Percentiles rank a stretch among this genome's conserved stretches.
phyloP scores from a whole-genome alignment of 1,139 yeast species.

The Yamadazyma trypodendri region DNA sequence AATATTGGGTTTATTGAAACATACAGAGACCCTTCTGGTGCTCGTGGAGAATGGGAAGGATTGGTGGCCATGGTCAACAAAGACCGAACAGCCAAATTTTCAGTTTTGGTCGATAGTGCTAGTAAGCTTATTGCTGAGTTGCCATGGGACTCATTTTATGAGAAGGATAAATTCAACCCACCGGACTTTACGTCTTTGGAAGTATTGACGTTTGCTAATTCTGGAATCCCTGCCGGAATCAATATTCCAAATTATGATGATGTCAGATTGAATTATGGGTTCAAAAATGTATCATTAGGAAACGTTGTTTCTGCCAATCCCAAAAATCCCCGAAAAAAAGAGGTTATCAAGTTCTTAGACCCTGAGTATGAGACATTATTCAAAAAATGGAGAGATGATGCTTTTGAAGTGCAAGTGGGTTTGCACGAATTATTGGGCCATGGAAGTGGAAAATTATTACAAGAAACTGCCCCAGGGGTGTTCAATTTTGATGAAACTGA shows the following conservation, averaged over 20 bases:
- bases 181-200: constrained; percentile 91
- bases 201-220: constrained; percentile 84
- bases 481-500: constrained; percentile 73
- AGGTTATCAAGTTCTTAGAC: constrained; percentile 65
- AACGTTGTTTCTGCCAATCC: constrained; percentile 73
- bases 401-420: constrained; percentile 91
- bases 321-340: constrained; percentile 60
- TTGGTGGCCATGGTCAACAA: constrained; percentile 89
- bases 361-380: constrained; percentile 53
- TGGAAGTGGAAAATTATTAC: constrained; percentile 81
- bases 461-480: constrained; percentile 58
- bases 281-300: constrained; percentile 86
- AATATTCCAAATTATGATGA: constrained; percentile 92
- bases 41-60: constrained; percentile 94
- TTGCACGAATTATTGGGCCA: constrained; percentile 91
- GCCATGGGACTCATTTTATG: constrained; percentile 77
- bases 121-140: constrained; percentile 59
- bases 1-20: constrained; percentile 91
- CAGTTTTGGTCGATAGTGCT: constrained; percentile 65
- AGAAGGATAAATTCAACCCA: constrained; percentile 82
- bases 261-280: constrained; percentile 77
- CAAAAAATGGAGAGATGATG: constrained; percentile 73
- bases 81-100: constrained; percentile 80
- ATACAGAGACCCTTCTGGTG: constrained; percentile 88
- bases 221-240: constrained; percentile 91